Conservation (phyloP, 2,329 filamentous ascomycete genomes). For the Drechslerella dactyloides region DNA sequence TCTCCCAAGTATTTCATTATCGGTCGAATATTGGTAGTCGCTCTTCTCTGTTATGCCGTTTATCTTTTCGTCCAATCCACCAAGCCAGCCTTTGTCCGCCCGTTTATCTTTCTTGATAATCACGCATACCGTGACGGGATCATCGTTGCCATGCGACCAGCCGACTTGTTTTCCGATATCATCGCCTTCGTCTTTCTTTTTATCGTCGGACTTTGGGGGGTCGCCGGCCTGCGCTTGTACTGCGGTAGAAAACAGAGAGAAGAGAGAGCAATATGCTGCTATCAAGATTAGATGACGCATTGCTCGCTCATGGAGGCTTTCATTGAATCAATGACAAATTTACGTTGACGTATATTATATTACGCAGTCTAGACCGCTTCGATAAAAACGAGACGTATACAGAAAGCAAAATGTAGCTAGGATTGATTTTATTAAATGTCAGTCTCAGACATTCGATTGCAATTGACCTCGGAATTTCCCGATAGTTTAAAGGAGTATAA, state of each 20-base stretch:
- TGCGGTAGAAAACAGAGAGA: too few relatives aligned
- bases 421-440: too few relatives aligned
- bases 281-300: slow-evolving; percentile 1
- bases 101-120: slow-evolving; percentile 7
- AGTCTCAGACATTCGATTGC: too few relatives aligned
- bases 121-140: slow-evolving; percentile 1
- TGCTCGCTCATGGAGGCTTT: background rate
- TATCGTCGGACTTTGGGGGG: background rate
- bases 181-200: background rate
- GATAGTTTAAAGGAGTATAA: too few relatives aligned
- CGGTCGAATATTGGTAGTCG: slow-evolving; percentile 8
- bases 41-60: background rate
- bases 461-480: too few relatives aligned
- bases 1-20: slow-evolving; percentile 4
- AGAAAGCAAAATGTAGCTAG: too few relatives aligned
- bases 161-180: slow-evolving; percentile 5
- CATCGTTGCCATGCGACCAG: slow-evolving; percentile 5
- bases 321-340: too few relatives aligned
- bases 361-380: too few relatives aligned
- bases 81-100: slow-evolving; percentile 10
- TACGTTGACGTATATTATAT: too few relatives aligned
- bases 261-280: background rate
- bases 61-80: slow-evolving; percentile 1
- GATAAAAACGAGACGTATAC: too few relatives aligned
- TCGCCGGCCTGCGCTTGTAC: background rate